These are phyloP conservation scores for Aspergillus nidulans DNA, from an alignment of 495 filamentous ascomycete species.

Conservation along the genomic window DNA sequence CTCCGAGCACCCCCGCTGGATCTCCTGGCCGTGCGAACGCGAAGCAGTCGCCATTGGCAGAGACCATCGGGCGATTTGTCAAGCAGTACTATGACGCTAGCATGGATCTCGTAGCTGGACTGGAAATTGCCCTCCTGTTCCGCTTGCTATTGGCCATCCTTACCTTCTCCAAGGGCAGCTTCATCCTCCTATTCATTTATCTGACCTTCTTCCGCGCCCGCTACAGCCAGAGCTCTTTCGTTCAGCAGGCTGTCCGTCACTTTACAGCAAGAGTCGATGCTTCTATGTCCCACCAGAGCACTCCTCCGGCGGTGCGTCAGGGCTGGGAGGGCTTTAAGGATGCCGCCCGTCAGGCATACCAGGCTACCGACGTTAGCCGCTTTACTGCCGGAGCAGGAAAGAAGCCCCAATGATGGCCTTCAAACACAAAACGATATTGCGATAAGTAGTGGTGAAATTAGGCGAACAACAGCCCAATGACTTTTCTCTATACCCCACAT, in stretches of 20 bases:
- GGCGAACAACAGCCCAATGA: background rate
- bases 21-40: constrained; percentile 59
- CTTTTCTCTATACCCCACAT: background rate
- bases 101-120: constrained; percentile 73
- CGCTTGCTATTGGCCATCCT: constrained; percentile 74
- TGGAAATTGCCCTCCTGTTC: constrained; percentile 77
- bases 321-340: constrained; percentile 82
- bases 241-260: constrained; percentile 72
- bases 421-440: background rate
- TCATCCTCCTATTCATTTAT: constrained; percentile 82
- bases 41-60: constrained; percentile 64
- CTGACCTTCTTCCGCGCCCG: constrained; percentile 87
- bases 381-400: constrained; percentile 58
- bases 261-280: constrained; percentile 73
- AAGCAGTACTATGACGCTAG: constrained; percentile 94
- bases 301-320: constrained; percentile 76
- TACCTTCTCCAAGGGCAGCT: constrained; percentile 83
- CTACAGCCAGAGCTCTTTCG: constrained; percentile 85
- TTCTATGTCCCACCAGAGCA: constrained; percentile 76
- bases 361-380: constrained; percentile 70
- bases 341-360: constrained; percentile 64
- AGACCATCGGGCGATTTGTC: constrained; percentile 85
- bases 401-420: constrained; percentile 49
- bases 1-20: constrained; percentile 37
- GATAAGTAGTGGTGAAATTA: background rate